Evolutionary conservation across 2,329 filamentous ascomycete genomes (phyloP), one percentile per base, ranked within the genome.

Genomic region (Gnomoniopsis sp.): DNA sequence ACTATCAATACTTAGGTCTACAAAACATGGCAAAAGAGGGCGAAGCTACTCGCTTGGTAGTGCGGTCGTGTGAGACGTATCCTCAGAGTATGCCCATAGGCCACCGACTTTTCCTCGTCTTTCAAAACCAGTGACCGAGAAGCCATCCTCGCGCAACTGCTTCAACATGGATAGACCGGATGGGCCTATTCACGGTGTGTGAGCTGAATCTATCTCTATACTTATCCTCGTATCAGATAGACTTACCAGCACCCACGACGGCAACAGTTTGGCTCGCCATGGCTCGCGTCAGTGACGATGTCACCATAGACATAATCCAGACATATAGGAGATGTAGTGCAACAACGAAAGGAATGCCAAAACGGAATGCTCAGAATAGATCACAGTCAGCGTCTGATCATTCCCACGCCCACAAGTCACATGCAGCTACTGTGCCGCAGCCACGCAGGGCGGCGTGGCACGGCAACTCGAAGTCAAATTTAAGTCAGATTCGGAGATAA

Each of bases 41-140:
- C 10, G 43, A 6, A 34, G 23, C 26, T 11, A 12, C 51, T 53
- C n/a, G 46, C 51, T 53, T 3, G 77, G 71, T 30, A 74, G 72
- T 11, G 72, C 72, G 3, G 72, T 76, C 61, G 70, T 66, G 54
- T 73, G 57, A n/a, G 59, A 52, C 41, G 34, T 65, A n/a, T 74
- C 65, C 2, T 71, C 68, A 12, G 70, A 76, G 55, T 71, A 77
- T 47, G 74, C 69, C 76, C 77, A 79, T 1, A 79, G 64, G 0
- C 77, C 77, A 11, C 77, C 77, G 19, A 77, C 64, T 56, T 71
- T 72, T 48, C 65, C 59, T 55, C 74, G 74, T 30, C 71, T 67
- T 50, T 80, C 78, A 49, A 79, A 79, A 2, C 72, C 77, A 1
- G 71, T 69, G 6, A 72, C 76, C 11, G 77, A 65, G 53, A 78